These are phyloP conservation scores for Kodamaea alishanica DNA, from an alignment of 1,139 yeast genomes.

Conservation along the genomic window DNA sequence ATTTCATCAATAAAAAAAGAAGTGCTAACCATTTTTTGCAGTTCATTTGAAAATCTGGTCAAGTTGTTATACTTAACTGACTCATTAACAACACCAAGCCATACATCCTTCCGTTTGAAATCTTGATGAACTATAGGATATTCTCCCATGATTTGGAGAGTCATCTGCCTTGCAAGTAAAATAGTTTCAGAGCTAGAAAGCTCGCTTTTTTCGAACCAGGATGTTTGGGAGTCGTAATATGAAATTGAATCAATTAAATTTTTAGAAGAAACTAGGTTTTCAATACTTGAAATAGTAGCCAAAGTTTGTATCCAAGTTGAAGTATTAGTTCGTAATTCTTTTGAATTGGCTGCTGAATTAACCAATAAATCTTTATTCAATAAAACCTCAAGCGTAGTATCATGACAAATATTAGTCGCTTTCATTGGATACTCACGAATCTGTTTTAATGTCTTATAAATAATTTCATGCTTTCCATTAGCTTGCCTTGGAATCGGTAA, in stretches of 20 bases:
- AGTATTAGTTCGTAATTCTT: slow-evolving; percentile 14
- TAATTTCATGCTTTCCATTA: slow-evolving; percentile 34
- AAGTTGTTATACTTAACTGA: slow-evolving; percentile 38
- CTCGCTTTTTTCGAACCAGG: slow-evolving; percentile 41
- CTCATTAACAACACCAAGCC: slow-evolving; percentile 36
- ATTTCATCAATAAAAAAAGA: slow-evolving; percentile 44
- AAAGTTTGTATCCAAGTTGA: slow-evolving; percentile 35
- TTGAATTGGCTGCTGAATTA: slow-evolving; percentile 11
- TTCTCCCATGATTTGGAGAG: slow-evolving; percentile 26
- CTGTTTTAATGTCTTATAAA: slow-evolving; percentile 47
- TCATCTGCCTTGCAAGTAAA: slow-evolving; percentile 36
- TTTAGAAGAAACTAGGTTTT: slow-evolving; percentile 13
- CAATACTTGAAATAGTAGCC: slow-evolving; percentile 29
- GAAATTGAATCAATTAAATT: slow-evolving; percentile 6
- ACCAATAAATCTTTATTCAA: slow-evolving; percentile 11
- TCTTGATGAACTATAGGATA: slow-evolving; percentile 1
- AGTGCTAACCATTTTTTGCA: slow-evolving; percentile 50
- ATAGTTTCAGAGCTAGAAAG: slow-evolving; percentile 38
- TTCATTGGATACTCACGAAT: slow-evolving; percentile 30
- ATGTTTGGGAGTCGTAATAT: slow-evolving; percentile 14
- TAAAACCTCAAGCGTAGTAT: slow-evolving; percentile 19
- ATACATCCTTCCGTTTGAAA: slow-evolving; percentile 11
- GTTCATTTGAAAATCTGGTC: slow-evolving; percentile 32
- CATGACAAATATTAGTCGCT: slow-evolving; percentile 14
- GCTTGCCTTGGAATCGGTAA: slow-evolving; percentile 42